Percentiles rank a stretch among this genome's conserved stretches.
Evolutionary conservation across 2,329 filamentous ascomycete genomes (phyloP).

Genomic region (Alternaria ventricosa): DNA sequence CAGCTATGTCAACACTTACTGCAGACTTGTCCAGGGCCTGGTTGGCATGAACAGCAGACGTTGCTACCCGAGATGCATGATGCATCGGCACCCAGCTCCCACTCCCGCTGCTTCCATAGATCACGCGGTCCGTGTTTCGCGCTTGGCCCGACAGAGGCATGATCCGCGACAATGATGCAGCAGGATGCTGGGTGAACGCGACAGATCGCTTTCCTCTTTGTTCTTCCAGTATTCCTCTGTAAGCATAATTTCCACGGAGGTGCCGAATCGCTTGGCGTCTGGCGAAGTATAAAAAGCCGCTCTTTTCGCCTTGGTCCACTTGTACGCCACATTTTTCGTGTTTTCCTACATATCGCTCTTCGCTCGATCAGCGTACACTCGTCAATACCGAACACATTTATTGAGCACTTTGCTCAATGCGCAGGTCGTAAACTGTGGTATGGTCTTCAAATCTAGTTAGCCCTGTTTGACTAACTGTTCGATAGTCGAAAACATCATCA

Average conservation of each 20-base stretch:
- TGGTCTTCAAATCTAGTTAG: not conserved
- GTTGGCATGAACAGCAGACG: not conserved
- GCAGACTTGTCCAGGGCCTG: not conserved
- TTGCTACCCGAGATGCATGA: not conserved
- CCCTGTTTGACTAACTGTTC: not conserved
- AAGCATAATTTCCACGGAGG: not conserved
- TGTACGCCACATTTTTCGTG: not conserved
- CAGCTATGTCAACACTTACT: not conserved
- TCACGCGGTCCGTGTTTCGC: not conserved
- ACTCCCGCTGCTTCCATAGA: not conserved
- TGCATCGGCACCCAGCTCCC: not conserved
- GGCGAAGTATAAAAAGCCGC: not conserved
- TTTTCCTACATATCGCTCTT: not conserved
- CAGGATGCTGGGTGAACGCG: not conserved
- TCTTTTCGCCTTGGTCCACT: not conserved
- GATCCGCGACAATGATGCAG: not conserved
- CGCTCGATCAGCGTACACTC: not conserved
- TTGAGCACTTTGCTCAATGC: not conserved
- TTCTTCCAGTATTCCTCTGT: not conserved
- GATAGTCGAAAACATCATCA: not conserved
- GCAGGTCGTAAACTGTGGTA: not conserved
- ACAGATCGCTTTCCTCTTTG: not conserved
- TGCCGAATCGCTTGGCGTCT: not conserved
- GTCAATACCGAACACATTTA: not conserved
- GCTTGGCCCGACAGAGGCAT: not conserved